These are phyloP conservation scores for Psilocybe subaeruginosa DNA, from an alignment of 768 basidiomycete species.

Conservation along the genomic window DNA sequence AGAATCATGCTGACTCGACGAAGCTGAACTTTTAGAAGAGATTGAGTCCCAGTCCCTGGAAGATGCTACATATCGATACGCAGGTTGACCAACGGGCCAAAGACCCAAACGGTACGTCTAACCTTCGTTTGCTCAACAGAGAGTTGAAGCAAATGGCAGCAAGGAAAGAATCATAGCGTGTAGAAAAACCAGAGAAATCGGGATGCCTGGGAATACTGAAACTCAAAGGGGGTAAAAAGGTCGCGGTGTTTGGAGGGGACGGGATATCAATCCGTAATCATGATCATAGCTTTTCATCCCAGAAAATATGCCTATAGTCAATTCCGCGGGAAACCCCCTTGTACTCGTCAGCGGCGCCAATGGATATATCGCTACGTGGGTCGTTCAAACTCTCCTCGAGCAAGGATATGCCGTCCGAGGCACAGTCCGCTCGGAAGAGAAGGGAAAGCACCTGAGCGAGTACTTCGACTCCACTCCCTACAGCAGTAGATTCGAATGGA, in stretches of 20 bases:
- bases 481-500: conserved; percentile 61
- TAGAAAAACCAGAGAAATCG: too few relatives aligned
- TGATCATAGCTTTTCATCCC: too few relatives aligned
- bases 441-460: conserved; percentile 58
- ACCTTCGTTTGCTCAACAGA: neutral
- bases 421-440: conserved; percentile 63
- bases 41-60: conserved; percentile 36
- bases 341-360: conserved; percentile 63
- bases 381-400: conserved; percentile 57
- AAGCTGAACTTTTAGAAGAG: conserved; percentile 40
- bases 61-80: conserved; percentile 30
- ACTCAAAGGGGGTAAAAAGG: too few relatives aligned
- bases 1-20: conserved; percentile 33
- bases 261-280: too few relatives aligned
- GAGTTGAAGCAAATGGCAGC: too few relatives aligned
- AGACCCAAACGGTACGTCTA: conserved; percentile 60
- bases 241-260: too few relatives aligned
- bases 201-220: too few relatives aligned
- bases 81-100: conserved; percentile 41
- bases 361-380: conserved; percentile 63
- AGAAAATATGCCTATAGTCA: too few relatives aligned
- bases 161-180: too few relatives aligned
- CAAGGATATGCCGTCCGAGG: conserved; percentile 66
- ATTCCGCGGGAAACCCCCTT: too few relatives aligned
- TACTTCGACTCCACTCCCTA: conserved; percentile 54